Evolutionary conservation across 1,139 yeast genomes (phyloP), one percentile per base, ranked within the genome.

Genomic region (Sugiyamaella pinicola): DNA sequence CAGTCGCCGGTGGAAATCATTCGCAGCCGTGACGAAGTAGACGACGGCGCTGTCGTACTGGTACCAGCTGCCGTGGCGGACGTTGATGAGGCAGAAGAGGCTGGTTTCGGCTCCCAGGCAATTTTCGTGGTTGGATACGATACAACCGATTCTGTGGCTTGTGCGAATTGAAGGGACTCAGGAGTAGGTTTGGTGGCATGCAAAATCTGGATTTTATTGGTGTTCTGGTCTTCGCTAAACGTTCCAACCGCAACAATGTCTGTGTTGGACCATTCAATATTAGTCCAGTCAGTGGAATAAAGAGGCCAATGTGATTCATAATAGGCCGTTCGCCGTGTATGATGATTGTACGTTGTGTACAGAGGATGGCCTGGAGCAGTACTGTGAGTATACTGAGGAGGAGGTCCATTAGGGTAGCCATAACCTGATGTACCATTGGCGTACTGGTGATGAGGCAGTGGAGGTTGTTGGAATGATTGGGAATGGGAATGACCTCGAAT

Each of bases 1-100:
- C 85, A 84, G 62, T 87, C 95, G 54, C 85, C 82, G 9, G 88
- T 79, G 0, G 91, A 80, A 1, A 88, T 85, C 41, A 87, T 67
- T 53, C 83, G 69, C 56, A 78, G 55, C 12, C 51, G 43, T 4
- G 43, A 18, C 15, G 50, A 21, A 47, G 51, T 56, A 21, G 58
- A 18, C 8, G 47, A 22, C 7, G 39, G 33, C 31, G 48, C 2
- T 8, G 48, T 37, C 9, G 24, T 28, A n/a, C 46, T 42, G 17
- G 17, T 13, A n/a, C 17, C 15, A 13, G 18, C 15, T 15, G 13
- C 18, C 3, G 49, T 2, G 15, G 38, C 2, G 9, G 51, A 31
- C 9, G 28, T 10, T 8, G 41, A 38, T 21, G 40, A 8, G n/a
- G n/a, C n/a, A 13, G 55, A 47, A 6, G 53, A 45, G 7, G 54